Percentiles rank a stretch among this genome's conserved stretches.
phyloP scores from a whole-genome alignment of 768 basidiomycete genomes.

The Mycena albidolilacea region DNA sequence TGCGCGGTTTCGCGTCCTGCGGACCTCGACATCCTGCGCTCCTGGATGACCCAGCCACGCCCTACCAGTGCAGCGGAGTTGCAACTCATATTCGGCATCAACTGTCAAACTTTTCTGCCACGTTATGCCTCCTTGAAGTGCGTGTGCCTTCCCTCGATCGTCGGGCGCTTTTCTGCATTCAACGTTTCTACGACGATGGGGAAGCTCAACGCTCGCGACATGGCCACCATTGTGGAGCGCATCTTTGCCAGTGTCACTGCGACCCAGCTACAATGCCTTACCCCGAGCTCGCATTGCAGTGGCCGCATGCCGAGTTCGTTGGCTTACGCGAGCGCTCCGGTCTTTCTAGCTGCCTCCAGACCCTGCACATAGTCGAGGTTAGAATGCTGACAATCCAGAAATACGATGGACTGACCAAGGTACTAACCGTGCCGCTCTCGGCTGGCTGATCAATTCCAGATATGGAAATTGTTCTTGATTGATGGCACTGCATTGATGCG shows the following conservation, averaged over 20 bases:
- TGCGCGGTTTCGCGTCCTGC: too few species aligned
- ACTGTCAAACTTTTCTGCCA: conserved; percentile 3
- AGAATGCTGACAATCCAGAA: too few species aligned
- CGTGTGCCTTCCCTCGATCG: conserved; percentile 13
- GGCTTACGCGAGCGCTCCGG: conserved; percentile 17
- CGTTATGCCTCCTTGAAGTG: conserved; percentile 5
- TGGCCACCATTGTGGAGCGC: too few species aligned
- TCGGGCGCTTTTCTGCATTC: not conserved
- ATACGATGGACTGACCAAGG: too few species aligned
- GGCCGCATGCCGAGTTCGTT: conserved; percentile 23
- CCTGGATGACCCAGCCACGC: conserved; percentile 9
- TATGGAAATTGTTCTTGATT: too few species aligned
- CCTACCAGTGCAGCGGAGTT: conserved; percentile 5
- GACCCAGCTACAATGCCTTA: not conserved
- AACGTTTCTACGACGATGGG: not conserved
- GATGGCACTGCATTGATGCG: too few species aligned
- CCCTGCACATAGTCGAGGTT: too few species aligned
- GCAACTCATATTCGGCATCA: conserved; percentile 9
- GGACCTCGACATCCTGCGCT: too few species aligned
- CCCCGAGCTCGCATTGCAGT: not conserved
- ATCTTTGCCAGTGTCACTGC: too few species aligned
- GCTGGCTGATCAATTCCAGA: too few species aligned
- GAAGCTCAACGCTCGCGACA: conserved; percentile 3
- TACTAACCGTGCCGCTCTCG: too few species aligned
- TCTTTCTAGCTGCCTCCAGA: conserved; percentile 4